Conservation (phyloP, 306 rosid genomes). For the Cercis canadensis region DNA sequence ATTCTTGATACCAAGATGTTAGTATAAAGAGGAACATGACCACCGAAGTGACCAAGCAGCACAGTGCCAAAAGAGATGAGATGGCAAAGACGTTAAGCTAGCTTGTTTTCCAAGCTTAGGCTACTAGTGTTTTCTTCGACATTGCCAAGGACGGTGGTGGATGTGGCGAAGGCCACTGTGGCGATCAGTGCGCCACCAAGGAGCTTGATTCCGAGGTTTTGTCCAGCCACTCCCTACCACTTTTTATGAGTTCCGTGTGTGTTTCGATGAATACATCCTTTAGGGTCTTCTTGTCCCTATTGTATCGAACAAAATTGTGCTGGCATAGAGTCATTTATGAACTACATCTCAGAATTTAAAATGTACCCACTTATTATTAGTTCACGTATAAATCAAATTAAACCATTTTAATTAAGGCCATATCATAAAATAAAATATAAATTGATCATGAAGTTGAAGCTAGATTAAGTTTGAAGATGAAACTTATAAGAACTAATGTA, state of each 20-base stretch:
- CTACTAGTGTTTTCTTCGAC: background rate
- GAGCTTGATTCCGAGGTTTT: constrained; percentile 58
- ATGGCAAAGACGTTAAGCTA: constrained; percentile 40
- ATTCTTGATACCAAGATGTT: constrained; percentile 43
- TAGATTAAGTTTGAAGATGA: too few species aligned
- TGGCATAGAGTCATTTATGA: constrained; percentile 43
- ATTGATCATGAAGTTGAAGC: too few species aligned
- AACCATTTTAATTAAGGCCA: too few species aligned
- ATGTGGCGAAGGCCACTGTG: constrained; percentile 49
- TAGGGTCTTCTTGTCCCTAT: constrained; percentile 37
- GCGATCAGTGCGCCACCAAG: constrained; percentile 62
- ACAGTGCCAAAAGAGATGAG: constrained; percentile 42
- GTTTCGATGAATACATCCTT: constrained; percentile 43
- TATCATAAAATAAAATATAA: too few species aligned
- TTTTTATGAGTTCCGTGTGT: constrained; percentile 26
- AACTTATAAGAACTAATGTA: too few species aligned
- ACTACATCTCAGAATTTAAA: too few species aligned
- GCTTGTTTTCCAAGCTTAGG: constrained; percentile 24
- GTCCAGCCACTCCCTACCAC: constrained; percentile 48
- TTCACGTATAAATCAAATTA: too few species aligned
- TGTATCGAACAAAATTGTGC: constrained; percentile 31
- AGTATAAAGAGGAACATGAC: constrained; percentile 54
- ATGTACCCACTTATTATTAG: too few species aligned
- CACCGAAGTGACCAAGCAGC: constrained; percentile 38
- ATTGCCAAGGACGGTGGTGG: constrained; percentile 41